Evolutionary conservation across 805 yeast genomes (phyloP).

Genomic region (Ogataea sp.): DNA sequence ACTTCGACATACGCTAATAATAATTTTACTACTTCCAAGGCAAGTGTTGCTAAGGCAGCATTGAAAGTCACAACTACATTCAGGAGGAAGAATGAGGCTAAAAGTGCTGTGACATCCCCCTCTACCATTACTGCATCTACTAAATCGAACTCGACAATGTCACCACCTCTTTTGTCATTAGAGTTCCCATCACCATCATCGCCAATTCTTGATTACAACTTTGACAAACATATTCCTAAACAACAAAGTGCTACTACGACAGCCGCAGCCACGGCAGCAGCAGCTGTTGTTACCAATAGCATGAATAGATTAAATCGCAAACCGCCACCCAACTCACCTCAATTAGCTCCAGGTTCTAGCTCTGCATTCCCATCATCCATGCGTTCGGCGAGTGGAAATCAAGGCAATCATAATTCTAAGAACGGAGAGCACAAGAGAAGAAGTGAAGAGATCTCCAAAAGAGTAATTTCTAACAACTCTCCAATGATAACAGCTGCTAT

Average conservation of each 20-base stretch:
- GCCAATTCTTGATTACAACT: constrained; percentile 9
- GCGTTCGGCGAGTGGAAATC: constrained; percentile 6
- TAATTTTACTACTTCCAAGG: too few relatives aligned
- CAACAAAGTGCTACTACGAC: not conserved
- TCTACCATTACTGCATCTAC: not conserved
- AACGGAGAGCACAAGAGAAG: not conserved
- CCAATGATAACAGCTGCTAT: constrained; percentile 29
- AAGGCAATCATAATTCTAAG: constrained; percentile 1
- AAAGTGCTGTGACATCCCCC: not conserved
- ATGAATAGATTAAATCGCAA: constrained; percentile 4
- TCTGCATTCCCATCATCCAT: constrained; percentile 11
- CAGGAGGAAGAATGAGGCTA: too few relatives aligned
- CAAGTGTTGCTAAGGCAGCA: too few relatives aligned
- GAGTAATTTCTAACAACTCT: constrained; percentile 13
- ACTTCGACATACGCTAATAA: too few relatives aligned
- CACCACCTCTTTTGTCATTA: too few relatives aligned
- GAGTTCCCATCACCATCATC: constrained; percentile 11
- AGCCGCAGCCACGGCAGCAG: not conserved
- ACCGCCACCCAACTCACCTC: constrained; percentile 6
- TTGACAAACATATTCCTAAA: constrained; percentile 1
- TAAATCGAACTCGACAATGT: too few relatives aligned
- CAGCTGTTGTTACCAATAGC: not conserved
- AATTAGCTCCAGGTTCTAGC: constrained; percentile 3
- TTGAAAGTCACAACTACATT: too few relatives aligned
- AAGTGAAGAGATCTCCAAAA: constrained; percentile 8